Evolutionary conservation across 345 rosid species (phyloP).

Genomic region (Trapa bicornis): DNA sequence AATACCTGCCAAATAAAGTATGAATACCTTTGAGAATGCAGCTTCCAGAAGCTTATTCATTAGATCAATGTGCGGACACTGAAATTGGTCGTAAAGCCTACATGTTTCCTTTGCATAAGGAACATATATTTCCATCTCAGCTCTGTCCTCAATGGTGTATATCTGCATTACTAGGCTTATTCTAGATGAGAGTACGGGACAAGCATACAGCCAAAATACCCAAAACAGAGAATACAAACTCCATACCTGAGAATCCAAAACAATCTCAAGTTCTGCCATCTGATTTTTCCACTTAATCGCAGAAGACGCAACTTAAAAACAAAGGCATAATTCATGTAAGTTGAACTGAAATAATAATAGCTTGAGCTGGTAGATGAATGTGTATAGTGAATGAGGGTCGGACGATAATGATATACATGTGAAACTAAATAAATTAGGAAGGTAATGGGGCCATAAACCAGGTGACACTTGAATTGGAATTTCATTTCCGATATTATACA

Average conservation of each 20-base stretch:
- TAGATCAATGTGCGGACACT: conserved; percentile 27
- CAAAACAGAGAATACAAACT: background rate
- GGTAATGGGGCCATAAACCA: too few species aligned
- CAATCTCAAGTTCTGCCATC: conserved; percentile 60
- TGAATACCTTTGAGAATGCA: conserved; percentile 55
- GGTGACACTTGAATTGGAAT: too few species aligned
- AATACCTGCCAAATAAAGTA: background rate
- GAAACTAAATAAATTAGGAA: too few species aligned
- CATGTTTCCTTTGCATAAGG: conserved; percentile 43
- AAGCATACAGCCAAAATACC: background rate
- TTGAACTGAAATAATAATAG: background rate
- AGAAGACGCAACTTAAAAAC: conserved; percentile 32
- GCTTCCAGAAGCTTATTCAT: conserved; percentile 24
- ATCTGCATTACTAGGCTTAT: conserved; percentile 28
- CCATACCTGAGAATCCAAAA: conserved; percentile 63
- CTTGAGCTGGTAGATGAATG: background rate
- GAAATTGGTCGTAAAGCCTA: conserved; percentile 41
- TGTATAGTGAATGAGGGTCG: too few species aligned
- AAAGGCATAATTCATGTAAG: background rate
- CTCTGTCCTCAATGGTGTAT: conserved; percentile 39
- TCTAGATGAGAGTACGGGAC: background rate
- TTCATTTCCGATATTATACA: background rate
- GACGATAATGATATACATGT: too few species aligned
- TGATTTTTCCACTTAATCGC: conserved; percentile 40
- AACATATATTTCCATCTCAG: conserved; percentile 36